phyloP scores from a whole-genome alignment of 1,284 basidiomycete genomes.

The Ustilago shanxiensis region DNA sequence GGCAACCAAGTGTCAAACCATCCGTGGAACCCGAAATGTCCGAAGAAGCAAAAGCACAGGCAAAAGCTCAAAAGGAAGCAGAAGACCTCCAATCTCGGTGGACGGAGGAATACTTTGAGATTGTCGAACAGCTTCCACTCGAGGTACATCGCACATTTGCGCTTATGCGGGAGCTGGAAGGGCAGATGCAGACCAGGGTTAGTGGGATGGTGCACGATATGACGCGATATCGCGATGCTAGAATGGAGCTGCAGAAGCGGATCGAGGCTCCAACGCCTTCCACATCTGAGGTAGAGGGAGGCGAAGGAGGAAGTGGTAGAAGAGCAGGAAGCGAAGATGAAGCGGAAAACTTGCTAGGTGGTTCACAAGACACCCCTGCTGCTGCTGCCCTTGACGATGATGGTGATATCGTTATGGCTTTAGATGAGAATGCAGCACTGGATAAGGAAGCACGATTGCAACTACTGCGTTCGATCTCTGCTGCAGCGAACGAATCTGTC shows the following conservation, averaged over 20 bases:
- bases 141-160: constrained; percentile 84
- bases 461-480: constrained; percentile 33
- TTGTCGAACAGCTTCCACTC: constrained; percentile 86
- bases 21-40: constrained; percentile 26
- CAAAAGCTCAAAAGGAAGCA: constrained; percentile 40
- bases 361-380: constrained; percentile 12
- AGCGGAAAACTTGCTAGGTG: constrained; percentile 37
- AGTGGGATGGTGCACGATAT: constrained; percentile 27
- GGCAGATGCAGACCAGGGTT: constrained; percentile 73
- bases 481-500: constrained; percentile 44
- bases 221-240: constrained; percentile 36
- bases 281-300: neutral
- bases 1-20: constrained; percentile 1
- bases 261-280: constrained; percentile 5
- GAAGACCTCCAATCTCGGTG: constrained; percentile 56
- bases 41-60: constrained; percentile 40
- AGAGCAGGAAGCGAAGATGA: constrained; percentile 37
- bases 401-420: neutral
- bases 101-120: constrained; percentile 68
- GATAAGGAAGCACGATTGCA: constrained; percentile 19
- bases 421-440: neutral
- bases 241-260: constrained; percentile 25
- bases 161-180: constrained; percentile 84
- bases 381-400: neutral
- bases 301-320: neutral